Base-by-base conservation (phyloP, 768 basidiomycete species). In the Trametes sanguinea region DNA sequence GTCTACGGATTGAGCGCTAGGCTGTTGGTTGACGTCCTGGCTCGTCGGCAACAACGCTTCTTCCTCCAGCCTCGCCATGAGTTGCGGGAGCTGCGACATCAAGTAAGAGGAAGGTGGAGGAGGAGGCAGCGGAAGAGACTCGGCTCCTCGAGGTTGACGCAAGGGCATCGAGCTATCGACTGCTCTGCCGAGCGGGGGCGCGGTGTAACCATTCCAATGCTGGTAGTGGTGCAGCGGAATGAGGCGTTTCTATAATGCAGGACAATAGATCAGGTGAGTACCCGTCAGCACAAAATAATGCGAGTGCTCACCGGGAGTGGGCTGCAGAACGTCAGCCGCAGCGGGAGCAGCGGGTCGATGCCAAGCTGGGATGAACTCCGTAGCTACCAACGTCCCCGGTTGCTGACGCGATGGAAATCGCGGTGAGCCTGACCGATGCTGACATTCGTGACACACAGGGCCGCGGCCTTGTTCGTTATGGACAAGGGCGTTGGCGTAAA, bases 321-420 rank as follows among this genome's bases (percentile, higher is more conserved):
- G 30, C 13, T 51, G 48, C 39, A 14, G 40, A 2, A 16, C 17
- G 32, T 59, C 57, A 13, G 16, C 43, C 2, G 40, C 8, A 2
- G 50, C 50, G 2, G 29, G 5, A 30, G 50, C 22, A 22, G 22
- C 22, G 22, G 22, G 32, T 4, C 57, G 57, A 6, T 59, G 57
- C 57, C 57, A 59, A 11, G 57, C 57, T 6, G 57, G 57, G 29
- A 59, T 59, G 13, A 44, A 59, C n/a, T 59, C 50, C 2, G 50
- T 35, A 10, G 50, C 57, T n/a, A 59, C 29, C 47, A 42, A n/a
- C 2, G 50, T 51, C 13, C 33, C 42, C 16, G 50, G 9, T 4
- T 43, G 42, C 39, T 17, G 50, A 9, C 50, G 57, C 16, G 29
- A 43, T 13, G 42, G 50, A 1, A 42, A 7, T 33, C 27, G 8